Evolutionary conservation across 768 basidiomycete species (phyloP).

Genomic region (Boletus vermiculosoides): DNA sequence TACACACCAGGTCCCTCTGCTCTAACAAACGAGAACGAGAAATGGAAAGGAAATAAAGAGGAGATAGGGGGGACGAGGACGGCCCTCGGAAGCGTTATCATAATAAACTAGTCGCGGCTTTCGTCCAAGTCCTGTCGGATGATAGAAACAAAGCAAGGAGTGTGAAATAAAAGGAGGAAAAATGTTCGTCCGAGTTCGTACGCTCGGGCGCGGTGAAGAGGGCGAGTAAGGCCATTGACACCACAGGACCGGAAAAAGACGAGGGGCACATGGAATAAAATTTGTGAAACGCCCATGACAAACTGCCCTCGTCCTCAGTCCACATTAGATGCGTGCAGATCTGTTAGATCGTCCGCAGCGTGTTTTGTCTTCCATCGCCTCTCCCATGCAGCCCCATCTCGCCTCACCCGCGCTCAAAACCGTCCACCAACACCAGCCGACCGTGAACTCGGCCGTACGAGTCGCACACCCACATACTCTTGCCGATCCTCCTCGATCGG

Average conservation of each 20-base stretch:
- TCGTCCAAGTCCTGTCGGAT: neutral
- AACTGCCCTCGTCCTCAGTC: neutral
- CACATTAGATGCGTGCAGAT: neutral
- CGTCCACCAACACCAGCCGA: slow-evolving; percentile 6
- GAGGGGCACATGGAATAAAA: neutral
- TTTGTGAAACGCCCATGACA: neutral
- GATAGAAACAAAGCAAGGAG: neutral
- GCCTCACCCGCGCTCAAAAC: slow-evolving; percentile 14
- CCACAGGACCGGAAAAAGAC: neutral
- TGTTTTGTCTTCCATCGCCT: neutral
- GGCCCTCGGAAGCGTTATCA: neutral
- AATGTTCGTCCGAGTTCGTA: neutral
- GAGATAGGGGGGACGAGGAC: too few species aligned
- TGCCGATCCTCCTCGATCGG: slow-evolving; percentile 22
- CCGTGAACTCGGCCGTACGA: slow-evolving; percentile 35
- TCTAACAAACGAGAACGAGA: too few species aligned
- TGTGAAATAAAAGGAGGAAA: neutral
- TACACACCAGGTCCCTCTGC: neutral
- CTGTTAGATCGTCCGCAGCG: neutral
- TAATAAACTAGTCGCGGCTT: neutral
- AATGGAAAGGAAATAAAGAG: neutral
- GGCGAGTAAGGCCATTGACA: neutral
- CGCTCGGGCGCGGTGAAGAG: neutral
- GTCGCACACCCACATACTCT: slow-evolving; percentile 34
- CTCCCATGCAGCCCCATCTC: neutral